Evolutionary conservation across 768 basidiomycete genomes (phyloP).

Genomic region (Suillus fuscotomentosus): DNA sequence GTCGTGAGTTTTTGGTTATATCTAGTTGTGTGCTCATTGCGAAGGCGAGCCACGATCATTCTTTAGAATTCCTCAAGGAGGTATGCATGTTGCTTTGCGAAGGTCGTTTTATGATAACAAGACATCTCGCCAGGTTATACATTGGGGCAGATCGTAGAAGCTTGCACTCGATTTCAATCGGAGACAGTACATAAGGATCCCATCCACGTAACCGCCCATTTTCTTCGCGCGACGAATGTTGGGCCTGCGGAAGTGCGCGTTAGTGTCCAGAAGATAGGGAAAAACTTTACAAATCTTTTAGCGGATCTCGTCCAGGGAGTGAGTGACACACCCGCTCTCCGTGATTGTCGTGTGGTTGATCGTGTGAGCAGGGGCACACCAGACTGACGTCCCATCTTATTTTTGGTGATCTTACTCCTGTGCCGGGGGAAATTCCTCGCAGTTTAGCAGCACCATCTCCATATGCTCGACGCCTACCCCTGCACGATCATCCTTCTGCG

Average conservation of each 20-base stretch:
- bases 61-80: slow-evolving; percentile 53
- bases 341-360: background rate
- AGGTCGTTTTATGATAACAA: background rate
- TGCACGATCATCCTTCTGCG: slow-evolving; percentile 51
- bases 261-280: slow-evolving; percentile 46
- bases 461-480: slow-evolving; percentile 59
- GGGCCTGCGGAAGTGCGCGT: slow-evolving; percentile 48
- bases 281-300: slow-evolving; percentile 53
- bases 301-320: slow-evolving; percentile 63
- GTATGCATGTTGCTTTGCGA: slow-evolving; percentile 23
- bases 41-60: background rate
- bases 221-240: slow-evolving; percentile 42
- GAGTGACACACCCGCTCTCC: slow-evolving; percentile 12
- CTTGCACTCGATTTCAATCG: slow-evolving; percentile 52
- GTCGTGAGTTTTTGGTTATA: slow-evolving; percentile 34
- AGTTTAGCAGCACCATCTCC: slow-evolving; percentile 50
- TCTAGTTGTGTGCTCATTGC: slow-evolving; percentile 7
- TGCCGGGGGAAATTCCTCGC: slow-evolving; percentile 9
- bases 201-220: slow-evolving; percentile 61
- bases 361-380: slow-evolving; percentile 36
- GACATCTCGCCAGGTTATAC: slow-evolving; percentile 47
- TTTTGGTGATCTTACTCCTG: slow-evolving; percentile 47
- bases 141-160: slow-evolving; percentile 52
- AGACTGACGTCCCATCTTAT: slow-evolving; percentile 55
- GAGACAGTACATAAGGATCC: slow-evolving; percentile 50